phyloP scores from a whole-genome alignment of 176 grass and related monocot genomes.

The Lolium rigidum region DNA sequence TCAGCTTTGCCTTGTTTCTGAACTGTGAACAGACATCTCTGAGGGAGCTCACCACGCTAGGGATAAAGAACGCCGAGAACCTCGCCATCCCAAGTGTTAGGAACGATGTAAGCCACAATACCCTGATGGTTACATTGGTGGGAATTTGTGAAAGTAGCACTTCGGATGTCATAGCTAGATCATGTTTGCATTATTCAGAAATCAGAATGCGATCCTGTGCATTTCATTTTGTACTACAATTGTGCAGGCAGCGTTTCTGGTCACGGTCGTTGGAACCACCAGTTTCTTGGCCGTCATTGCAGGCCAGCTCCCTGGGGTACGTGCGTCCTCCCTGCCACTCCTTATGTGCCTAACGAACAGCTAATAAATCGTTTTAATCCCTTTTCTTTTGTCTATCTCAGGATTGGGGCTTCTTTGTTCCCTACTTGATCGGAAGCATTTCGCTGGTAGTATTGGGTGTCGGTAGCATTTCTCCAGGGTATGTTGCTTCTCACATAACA shows the following conservation, averaged over 20 bases:
- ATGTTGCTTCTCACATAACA: conserved; percentile 26
- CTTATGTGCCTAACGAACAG: not conserved
- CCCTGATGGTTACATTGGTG: not conserved
- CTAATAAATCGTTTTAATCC: not conserved
- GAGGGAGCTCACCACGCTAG: conserved; percentile 81
- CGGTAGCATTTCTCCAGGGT: conserved; percentile 89
- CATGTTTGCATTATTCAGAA: not conserved
- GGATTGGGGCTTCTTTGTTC: conserved; percentile 99
- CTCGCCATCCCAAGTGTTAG: conserved; percentile 93
- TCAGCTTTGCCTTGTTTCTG: not conserved
- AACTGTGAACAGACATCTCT: conserved; percentile 75
- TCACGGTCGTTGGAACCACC: conserved; percentile 82
- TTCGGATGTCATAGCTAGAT: conserved; percentile 11
- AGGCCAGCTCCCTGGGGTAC: conserved; percentile 93
- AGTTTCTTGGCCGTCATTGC: conserved; percentile 82
- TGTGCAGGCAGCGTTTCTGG: conserved; percentile 86
- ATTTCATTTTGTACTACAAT: not conserved
- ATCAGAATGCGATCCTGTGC: not conserved
- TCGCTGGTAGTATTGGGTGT: conserved; percentile 83
- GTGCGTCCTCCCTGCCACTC: not conserved
- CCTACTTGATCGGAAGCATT: conserved; percentile 90
- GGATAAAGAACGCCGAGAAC: conserved; percentile 94
- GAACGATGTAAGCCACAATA: conserved; percentile 67
- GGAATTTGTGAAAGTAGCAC: not conserved
- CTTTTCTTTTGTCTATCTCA: conserved; percentile 31